Evolutionary conservation across 176 grass and related monocot species (phyloP).

Genomic region (Carex scoparia): DNA sequence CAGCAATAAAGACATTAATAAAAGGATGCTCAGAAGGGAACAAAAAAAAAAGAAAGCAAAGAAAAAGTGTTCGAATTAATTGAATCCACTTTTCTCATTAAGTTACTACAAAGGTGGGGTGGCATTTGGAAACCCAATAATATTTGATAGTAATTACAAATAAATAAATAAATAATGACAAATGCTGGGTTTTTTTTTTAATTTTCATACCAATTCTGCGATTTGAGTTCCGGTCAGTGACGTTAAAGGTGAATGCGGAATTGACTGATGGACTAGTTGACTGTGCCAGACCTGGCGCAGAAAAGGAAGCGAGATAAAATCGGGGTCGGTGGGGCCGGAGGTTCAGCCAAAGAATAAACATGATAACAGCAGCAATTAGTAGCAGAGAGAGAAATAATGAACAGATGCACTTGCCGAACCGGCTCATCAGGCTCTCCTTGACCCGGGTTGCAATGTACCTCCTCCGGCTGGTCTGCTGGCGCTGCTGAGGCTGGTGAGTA

Average conservation of each 20-base stretch:
- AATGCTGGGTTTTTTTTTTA: not conserved
- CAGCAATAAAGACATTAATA: not conserved
- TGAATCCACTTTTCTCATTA: not conserved
- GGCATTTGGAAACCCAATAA: not conserved
- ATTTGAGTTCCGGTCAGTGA: constrained; percentile 69
- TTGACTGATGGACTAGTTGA: constrained; percentile 35
- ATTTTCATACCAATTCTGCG: constrained; percentile 44
- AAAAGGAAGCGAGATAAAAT: constrained; percentile 51
- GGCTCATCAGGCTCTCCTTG: constrained; percentile 29
- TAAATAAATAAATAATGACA: not conserved
- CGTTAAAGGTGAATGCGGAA: constrained; percentile 46
- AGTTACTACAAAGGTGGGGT: not conserved
- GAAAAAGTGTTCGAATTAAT: not conserved
- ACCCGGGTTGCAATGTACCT: not conserved
- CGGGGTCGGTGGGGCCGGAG: constrained; percentile 68
- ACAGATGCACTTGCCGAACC: constrained; percentile 52
- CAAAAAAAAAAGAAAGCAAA: not conserved
- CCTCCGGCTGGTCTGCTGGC: constrained; percentile 1
- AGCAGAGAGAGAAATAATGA: constrained; percentile 48
- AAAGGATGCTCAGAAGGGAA: not conserved
- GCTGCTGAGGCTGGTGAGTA: not conserved
- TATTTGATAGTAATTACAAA: not conserved
- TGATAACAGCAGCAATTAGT: constrained; percentile 43
- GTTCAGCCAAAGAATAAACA: constrained; percentile 91
- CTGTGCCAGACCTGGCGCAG: constrained; percentile 26